Evolutionary conservation across 2,329 filamentous ascomycete species (phyloP).

Genomic region (Aspergillus japonicus): DNA sequence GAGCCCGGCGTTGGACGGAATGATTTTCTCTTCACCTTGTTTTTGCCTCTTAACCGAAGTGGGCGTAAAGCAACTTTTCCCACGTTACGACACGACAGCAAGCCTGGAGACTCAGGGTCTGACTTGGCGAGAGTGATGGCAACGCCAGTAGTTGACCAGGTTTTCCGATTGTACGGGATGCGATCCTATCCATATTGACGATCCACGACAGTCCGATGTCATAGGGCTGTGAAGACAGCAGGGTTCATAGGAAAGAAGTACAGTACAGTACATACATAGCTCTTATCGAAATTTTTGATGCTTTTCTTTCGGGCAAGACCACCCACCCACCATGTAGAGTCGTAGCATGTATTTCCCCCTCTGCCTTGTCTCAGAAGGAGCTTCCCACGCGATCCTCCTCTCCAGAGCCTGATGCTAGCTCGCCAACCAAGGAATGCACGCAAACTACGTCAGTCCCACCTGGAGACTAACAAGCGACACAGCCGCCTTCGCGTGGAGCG

Average conservation of each 20-base stretch:
- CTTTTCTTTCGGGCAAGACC: no score
- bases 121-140: not conserved
- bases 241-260: not conserved
- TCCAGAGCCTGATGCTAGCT: no score
- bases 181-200: not conserved
- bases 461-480: not conserved
- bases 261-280: not conserved
- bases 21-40: not conserved
- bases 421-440: no score
- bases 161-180: not conserved
- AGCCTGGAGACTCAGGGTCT: constrained; percentile 3
- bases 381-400: not conserved
- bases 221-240: not conserved
- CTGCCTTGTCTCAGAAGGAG: not conserved
- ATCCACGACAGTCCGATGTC: not conserved
- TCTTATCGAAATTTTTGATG: not conserved
- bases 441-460: not conserved
- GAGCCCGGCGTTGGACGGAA: constrained; percentile 18
- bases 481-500: not conserved
- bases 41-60: constrained; percentile 6
- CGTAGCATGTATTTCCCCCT: not conserved
- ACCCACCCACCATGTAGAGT: no score
- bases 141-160: not conserved
- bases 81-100: constrained; percentile 14
- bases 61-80: constrained; percentile 19